Evolutionary conservation across 2,329 filamentous ascomycete genomes (phyloP), one percentile per base, ranked within the genome.

Genomic region (Fusarium nematophilum): DNA sequence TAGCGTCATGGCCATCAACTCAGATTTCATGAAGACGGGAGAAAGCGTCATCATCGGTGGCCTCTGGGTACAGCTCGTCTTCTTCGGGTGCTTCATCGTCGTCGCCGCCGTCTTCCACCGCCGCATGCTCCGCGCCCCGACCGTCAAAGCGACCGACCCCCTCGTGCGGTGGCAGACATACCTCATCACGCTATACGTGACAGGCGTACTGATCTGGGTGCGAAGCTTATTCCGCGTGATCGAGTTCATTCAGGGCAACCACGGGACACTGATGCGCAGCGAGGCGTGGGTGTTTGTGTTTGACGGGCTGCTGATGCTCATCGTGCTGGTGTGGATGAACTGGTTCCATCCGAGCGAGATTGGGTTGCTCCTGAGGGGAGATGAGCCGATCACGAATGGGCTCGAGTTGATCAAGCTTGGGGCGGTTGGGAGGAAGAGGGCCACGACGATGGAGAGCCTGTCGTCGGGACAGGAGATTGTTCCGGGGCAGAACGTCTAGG

Each of bases 21-120:
- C 43, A 11, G 58, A 68, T 21, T 17, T 62, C 3, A 57, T 45
- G 42, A 58, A 68, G n/a, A 68, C 68, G 2, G 81, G 80, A 18
- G 72, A 82, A 46, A 76, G 78, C 3, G 70, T 86, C 34, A 79
- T 86, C 9, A 70, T 86, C 9, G 79, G 63, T 1, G 84, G 84
- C 8, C 72, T 88, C 1, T 72, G 81, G 7, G 67, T 86, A 1
- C 85, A 88, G 58, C 75, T 87, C 10, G 37, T 83, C n/a, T 79
- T 83, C 53, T 86, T 87, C 46, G 74, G 75, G 5, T 72, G 84
- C 45, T 87, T 88, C 63, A 72, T 85, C 26, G 36, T 79, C 3
- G 75, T 79, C 0, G 76, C 80, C 0, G 63, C 75, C 1, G 56
- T 81, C 1, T 85, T 85, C 64, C 79, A 86, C 57, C 50, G 50